phyloP scores from a whole-genome alignment of 2,329 filamentous ascomycete genomes.

The Ascochyta fabae region DNA sequence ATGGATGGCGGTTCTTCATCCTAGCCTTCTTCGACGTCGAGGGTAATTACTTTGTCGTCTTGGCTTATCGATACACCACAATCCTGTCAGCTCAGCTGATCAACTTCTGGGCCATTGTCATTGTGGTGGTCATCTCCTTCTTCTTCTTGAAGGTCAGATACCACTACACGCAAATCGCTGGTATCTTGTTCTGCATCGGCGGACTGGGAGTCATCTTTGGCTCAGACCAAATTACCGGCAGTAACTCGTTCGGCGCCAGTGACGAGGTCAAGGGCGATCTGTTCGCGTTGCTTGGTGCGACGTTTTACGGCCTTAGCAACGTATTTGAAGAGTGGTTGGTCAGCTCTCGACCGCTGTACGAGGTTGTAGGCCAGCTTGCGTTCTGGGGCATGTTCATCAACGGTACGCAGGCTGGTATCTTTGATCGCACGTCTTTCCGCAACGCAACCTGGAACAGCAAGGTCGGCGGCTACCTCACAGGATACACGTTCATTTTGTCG shows the following conservation, averaged over 20 bases:
- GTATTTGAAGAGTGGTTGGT: conserved; percentile 95
- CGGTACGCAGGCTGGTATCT: conserved; percentile 87
- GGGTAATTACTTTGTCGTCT: conserved; percentile 97
- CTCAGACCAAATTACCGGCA: conserved; percentile 82
- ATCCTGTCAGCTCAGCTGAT: conserved; percentile 92
- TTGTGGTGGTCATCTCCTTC: conserved; percentile 87
- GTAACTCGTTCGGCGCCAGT: conserved; percentile 70
- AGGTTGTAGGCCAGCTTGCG: conserved; percentile 89
- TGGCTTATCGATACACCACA: conserved; percentile 88
- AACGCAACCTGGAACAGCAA: conserved; percentile 52
- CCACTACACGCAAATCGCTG: conserved; percentile 80
- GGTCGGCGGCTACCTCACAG: conserved; percentile 81
- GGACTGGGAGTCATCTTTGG: conserved; percentile 88
- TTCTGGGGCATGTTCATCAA: conserved; percentile 91
- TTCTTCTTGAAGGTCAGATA: conserved; percentile 86
- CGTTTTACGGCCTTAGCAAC: conserved; percentile 89
- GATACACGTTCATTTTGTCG: conserved; percentile 82
- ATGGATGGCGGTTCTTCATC: conserved; percentile 92
- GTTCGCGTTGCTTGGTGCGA: conserved; percentile 87
- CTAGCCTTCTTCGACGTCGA: conserved; percentile 92
- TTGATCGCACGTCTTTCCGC: conserved; percentile 77
- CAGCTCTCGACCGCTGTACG: conserved; percentile 83
- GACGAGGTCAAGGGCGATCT: conserved; percentile 89
- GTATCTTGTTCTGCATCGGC: conserved; percentile 89
- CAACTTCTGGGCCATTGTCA: conserved; percentile 98